Evolutionary conservation across 2,329 filamentous ascomycete species (phyloP), one percentile per base, ranked within the genome.

Genomic region (Nigrospora osmanthi): DNA sequence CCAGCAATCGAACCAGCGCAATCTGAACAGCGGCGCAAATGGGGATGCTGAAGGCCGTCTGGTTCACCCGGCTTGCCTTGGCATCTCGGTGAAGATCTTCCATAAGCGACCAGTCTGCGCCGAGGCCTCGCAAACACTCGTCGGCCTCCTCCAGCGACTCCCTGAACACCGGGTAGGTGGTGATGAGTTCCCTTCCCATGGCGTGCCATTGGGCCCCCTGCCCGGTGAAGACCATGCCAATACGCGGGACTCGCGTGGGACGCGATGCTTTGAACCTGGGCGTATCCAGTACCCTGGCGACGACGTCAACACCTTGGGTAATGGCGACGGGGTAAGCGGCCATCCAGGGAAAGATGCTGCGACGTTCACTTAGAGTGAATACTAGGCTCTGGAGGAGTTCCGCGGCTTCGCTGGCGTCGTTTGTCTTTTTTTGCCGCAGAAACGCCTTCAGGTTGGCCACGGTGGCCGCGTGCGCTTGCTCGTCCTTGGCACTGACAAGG

Each of bases 171-270:
- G 55, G 49, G 16, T 55, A 55, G 2, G 33, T 6, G 4, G 36
- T 32, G 7, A 59, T 10, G 1, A 58, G 44, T 16, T 52, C 49
- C 11, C 44, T 16, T 1, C 52, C 56, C 56, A 55, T 58, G 12
- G 23, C 45, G 9, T 40, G 32, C 42, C 52, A 56, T 16, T 58
- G 56, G 0, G 54, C 55, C 4, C 56, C 56, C 33, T 58, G 54
- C 11, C 56, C 56, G 3, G 57, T 60, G 44, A 63, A 62, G 1
- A 61, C 54, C 38, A 55, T 51, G 6, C 41, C 55, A 10, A 53
- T 34, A 7, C 36, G 36, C 12, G 16, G 36, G 15, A 4, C 4
- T 4, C 4, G 12, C 14, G 2, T 9, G n/a, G 16, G 35, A 12
- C 14, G 6, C 36, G 11, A 12, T 2, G 36, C 15, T 15, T 37